Percentiles rank a stretch among this genome's conserved stretches.
Conservation (phyloP, 2,329 filamentous ascomycete species). For the Fusarium nelsonii region DNA sequence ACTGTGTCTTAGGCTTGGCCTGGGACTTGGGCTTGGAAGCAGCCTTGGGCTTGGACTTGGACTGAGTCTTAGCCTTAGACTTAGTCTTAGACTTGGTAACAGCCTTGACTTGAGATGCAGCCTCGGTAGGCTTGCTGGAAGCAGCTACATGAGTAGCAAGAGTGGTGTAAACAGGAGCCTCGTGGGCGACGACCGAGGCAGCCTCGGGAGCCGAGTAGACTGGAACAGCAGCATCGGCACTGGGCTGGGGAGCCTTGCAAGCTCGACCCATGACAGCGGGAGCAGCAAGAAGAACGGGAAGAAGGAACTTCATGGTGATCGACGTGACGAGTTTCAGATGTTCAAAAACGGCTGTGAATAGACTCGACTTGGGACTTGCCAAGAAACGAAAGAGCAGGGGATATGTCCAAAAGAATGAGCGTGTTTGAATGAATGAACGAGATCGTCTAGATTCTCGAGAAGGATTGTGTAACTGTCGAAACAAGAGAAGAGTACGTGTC, state of each 20-base stretch:
- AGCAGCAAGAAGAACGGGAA: constrained; percentile 42
- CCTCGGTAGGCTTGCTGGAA: neutral
- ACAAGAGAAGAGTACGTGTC: neutral
- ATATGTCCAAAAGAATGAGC: neutral
- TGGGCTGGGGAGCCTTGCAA: constrained; percentile 33
- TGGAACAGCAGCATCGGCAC: constrained; percentile 3
- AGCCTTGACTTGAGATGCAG: neutral
- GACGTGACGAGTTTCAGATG: constrained; percentile 24
- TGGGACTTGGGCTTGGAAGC: neutral
- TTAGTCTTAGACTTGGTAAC: neutral
- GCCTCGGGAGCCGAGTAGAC: constrained; percentile 15
- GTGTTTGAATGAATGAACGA: constrained; percentile 18
- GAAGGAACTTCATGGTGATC: constrained; percentile 46
- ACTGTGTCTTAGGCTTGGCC: neutral
- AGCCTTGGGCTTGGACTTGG: neutral
- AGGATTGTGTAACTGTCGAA: constrained; percentile 4
- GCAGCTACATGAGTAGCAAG: constrained; percentile 23
- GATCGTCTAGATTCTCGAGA: constrained; percentile 40
- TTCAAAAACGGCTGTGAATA: neutral
- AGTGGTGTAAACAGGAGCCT: constrained; percentile 24
- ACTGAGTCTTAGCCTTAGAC: neutral
- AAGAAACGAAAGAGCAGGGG: constrained; percentile 12
- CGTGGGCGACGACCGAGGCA: constrained; percentile 13
- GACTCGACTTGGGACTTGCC: constrained; percentile 35
- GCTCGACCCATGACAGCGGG: constrained; percentile 48